Conservation (phyloP, 2,329 filamentous ascomycete genomes). For the Didymellaceae sp. region DNA sequence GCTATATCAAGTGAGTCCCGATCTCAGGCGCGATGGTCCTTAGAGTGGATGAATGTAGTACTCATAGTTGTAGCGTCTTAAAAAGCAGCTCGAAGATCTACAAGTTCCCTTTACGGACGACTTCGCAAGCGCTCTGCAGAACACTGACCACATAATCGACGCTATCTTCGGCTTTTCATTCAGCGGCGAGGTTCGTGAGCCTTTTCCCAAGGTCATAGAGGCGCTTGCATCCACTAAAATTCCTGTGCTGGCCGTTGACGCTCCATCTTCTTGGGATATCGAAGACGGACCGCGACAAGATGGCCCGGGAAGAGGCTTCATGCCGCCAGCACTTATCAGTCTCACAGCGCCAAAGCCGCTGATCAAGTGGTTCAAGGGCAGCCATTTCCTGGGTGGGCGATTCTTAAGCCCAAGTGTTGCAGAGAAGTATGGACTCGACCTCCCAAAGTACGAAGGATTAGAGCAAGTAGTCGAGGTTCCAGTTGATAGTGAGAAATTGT, state of each 20-base stretch:
- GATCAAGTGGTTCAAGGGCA: slow-evolving; percentile 80
- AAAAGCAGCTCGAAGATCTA: slow-evolving; percentile 83
- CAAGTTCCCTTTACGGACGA: slow-evolving; percentile 83
- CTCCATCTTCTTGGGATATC: slow-evolving; percentile 94
- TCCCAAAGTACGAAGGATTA: slow-evolving; percentile 82
- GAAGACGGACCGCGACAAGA: slow-evolving; percentile 79
- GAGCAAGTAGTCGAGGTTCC: slow-evolving; percentile 86
- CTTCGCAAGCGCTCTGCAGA: slow-evolving; percentile 70
- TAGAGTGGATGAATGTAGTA: background rate
- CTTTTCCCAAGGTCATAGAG: slow-evolving; percentile 82
- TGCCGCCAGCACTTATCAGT: slow-evolving; percentile 81
- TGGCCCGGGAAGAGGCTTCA: slow-evolving; percentile 79
- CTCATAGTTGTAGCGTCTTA: slow-evolving; percentile 67
- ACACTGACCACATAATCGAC: slow-evolving; percentile 83
- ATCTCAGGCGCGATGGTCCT: slow-evolving; percentile 45
- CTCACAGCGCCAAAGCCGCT: slow-evolving; percentile 93
- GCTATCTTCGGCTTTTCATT: slow-evolving; percentile 98
- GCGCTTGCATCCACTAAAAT: slow-evolving; percentile 75
- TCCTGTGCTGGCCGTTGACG: slow-evolving; percentile 88
- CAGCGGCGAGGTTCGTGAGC: slow-evolving; percentile 87
- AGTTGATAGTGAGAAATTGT: slow-evolving; percentile 35
- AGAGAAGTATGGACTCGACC: slow-evolving; percentile 82
- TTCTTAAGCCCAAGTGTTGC: slow-evolving; percentile 82
- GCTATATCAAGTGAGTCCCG: slow-evolving; percentile 70
- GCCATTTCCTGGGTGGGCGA: slow-evolving; percentile 91